These are phyloP conservation scores for Rhytidhysteron rufulum DNA, from an alignment of 2,329 filamentous ascomycete species.

Conservation along the genomic window DNA sequence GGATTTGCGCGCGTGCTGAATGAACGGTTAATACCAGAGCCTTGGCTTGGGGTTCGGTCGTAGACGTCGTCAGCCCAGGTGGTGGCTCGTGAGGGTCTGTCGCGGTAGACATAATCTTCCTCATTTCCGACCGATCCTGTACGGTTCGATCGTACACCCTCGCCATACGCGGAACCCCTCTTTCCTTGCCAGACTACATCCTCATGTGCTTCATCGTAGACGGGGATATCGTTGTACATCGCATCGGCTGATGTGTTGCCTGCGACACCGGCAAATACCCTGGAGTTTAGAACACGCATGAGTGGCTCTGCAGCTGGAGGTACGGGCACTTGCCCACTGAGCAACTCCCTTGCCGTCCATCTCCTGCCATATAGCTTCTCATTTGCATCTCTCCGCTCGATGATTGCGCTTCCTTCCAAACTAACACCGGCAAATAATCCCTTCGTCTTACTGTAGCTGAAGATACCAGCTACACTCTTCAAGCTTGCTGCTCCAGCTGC, in stretches of 20 bases:
- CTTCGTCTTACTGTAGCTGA: conserved; percentile 97
- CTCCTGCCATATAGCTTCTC: conserved; percentile 89
- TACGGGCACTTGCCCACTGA: conserved; percentile 72
- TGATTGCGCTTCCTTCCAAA: conserved; percentile 85
- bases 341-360: conserved; percentile 75
- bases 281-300: conserved; percentile 78
- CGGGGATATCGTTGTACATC: conserved; percentile 92
- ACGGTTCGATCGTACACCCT: conserved; percentile 56
- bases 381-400: conserved; percentile 94
- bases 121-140: conserved; percentile 39
- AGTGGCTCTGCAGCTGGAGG: conserved; percentile 81
- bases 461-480: conserved; percentile 84
- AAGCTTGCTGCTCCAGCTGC: conserved; percentile 90
- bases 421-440: conserved; percentile 94
- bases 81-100: conserved; percentile 57
- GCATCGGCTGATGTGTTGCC: conserved; percentile 50
- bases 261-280: conserved; percentile 70
- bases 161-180: conserved; percentile 66
- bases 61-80: conserved; percentile 77
- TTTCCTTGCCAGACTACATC: conserved; percentile 80
- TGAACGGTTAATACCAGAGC: conserved; percentile 41
- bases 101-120: conserved; percentile 50
- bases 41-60: conserved; percentile 49
- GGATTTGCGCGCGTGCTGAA: conserved; percentile 50
- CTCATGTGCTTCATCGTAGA: conserved; percentile 81